Evolutionary conservation across 805 yeast genomes (phyloP).

Genomic region (baker's yeast (Saccharomyces cerevisiae)): DNA sequence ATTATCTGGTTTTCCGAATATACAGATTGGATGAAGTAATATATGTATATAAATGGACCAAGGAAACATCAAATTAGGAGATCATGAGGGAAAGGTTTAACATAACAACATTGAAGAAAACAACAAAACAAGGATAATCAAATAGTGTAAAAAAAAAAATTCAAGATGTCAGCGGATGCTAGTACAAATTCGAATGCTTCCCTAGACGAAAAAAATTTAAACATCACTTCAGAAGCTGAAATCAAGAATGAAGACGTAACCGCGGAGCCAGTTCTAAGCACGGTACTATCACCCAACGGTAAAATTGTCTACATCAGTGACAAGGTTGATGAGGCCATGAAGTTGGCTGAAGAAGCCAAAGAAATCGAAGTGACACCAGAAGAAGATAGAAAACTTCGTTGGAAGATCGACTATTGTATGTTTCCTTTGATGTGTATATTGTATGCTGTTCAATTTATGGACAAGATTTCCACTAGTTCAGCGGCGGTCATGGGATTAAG

Average conservation of each 20-base stretch:
- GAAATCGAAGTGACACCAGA: slow-evolving; percentile 26
- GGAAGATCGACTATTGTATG: slow-evolving; percentile 45
- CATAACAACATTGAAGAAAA: not conserved
- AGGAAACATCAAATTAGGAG: not conserved
- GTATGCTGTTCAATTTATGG: slow-evolving; percentile 51
- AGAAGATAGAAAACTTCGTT: slow-evolving; percentile 30
- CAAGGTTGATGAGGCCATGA: slow-evolving; percentile 42
- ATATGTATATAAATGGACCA: not conserved
- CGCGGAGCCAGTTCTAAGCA: slow-evolving; percentile 1
- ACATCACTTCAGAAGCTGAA: not conserved
- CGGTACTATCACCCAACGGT: slow-evolving; percentile 23
- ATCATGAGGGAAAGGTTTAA: not conserved
- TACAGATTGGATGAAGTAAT: not conserved
- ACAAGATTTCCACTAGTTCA: slow-evolving; percentile 44
- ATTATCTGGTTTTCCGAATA: not conserved
- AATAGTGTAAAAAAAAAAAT: not conserved
- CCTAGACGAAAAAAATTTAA: not conserved
- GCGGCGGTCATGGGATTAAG: slow-evolving; percentile 47
- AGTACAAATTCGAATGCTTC: not conserved
- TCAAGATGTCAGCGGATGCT: not conserved
- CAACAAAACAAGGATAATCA: not conserved
- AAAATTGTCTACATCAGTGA: slow-evolving; percentile 29
- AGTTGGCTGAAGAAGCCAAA: slow-evolving; percentile 31
- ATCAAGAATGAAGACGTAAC: not conserved
- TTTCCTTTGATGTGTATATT: slow-evolving; percentile 44